Evolutionary conservation across 1,139 yeast species (phyloP).

Genomic region (Lodderomyces pseudojiufengensis): DNA sequence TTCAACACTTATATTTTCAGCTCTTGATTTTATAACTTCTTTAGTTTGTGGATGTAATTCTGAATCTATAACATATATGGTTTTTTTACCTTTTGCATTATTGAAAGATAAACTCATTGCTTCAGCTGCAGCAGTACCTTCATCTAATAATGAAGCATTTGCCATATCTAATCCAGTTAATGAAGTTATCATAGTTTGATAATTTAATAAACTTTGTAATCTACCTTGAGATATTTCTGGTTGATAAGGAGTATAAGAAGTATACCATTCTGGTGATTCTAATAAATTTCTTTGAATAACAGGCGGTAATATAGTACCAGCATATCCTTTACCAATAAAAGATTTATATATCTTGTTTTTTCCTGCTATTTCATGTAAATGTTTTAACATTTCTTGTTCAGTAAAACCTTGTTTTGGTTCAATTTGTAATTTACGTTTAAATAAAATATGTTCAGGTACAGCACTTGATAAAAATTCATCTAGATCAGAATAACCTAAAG

Average conservation of each 20-base stretch:
- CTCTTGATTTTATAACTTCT: conserved; percentile 74
- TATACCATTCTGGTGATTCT: conserved; percentile 97
- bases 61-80: conserved; percentile 66
- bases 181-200: conserved; percentile 84
- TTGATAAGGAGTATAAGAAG: conserved; percentile 96
- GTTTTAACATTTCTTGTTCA: conserved; percentile 75
- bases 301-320: conserved; percentile 85
- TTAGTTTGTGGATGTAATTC: conserved; percentile 84
- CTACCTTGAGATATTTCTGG: conserved; percentile 98
- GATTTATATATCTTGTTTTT: conserved; percentile 71
- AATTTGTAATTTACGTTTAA: conserved; percentile 61
- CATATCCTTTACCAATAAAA: conserved; percentile 91
- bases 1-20: conserved; percentile 68
- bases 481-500: conserved; percentile 64
- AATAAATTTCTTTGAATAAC: conserved; percentile 89
- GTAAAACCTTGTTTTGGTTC: conserved; percentile 69
- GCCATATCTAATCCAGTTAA: conserved; percentile 91
- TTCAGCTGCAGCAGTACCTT: conserved; percentile 98
- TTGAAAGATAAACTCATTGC: conserved; percentile 87
- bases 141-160: conserved; percentile 90
- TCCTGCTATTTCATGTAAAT: conserved; percentile 63
- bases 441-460: conserved; percentile 73
- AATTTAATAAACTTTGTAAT: conserved; percentile 82
- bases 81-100: conserved; percentile 62
- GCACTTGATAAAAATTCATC: conserved; percentile 69